Base-by-base conservation (phyloP, 768 basidiomycete species). In the Collybiopsis confluens region DNA sequence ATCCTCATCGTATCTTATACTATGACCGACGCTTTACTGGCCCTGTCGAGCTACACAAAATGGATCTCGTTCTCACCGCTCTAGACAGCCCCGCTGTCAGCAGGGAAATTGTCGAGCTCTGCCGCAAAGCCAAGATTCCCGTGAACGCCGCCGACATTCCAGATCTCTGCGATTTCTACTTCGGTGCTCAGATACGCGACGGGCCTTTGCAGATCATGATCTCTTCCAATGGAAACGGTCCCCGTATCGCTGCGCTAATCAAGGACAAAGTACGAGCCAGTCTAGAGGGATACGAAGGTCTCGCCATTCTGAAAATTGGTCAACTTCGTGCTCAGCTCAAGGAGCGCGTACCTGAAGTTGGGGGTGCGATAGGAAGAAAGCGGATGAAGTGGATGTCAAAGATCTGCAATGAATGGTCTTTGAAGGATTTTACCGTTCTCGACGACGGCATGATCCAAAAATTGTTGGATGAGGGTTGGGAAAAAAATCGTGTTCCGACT, bases 81-180 rank as follows among this genome's bases (percentile, higher is more conserved):
- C 82, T 97, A 42, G 92, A 96, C 70, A 86, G 95, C 67, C 81
- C 83, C 57, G 71, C 77, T 1, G 73, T 81, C 54, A 92, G 90
- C 23, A 80, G 80, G 50, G 64, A 76, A n/a, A 94, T 98, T 41
- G 88, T 81, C 62, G 62, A 76, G 8, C 72, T 86, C 61, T 89
- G 88, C 61, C 73, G 92, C 52, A 73, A 77, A 23, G 75, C 68
- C 50, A 79, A 75, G 44, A 87, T 98, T 46, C 92, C 94, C 6
- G 87, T 96, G 52, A 99, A 99, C 69, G 92, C 93, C 56, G 97
- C 97, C 36, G 96, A 99, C 72, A 88, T 98, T 56, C 97, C 97
- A 2, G 84, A 90, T 41, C 81, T 86, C 40, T 99, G 97, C 76
- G 96, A 99, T 70, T 99, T 99, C 65, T 98, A 95, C 75, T 99